These are phyloP conservation scores for Camelina hispida DNA, from an alignment of 345 rosid genomes.

Conservation along the genomic window DNA sequence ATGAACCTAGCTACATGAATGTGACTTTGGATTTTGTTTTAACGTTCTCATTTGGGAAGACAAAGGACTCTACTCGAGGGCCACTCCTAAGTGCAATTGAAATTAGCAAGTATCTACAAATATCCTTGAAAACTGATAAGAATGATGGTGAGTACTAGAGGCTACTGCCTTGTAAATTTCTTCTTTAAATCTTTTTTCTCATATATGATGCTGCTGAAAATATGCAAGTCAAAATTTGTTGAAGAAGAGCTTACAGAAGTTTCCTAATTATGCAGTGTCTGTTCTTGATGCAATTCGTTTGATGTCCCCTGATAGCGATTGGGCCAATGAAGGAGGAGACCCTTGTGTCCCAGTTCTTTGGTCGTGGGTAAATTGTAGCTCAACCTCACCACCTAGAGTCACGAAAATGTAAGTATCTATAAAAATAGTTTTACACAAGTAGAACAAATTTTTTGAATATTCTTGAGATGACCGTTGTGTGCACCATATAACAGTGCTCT, in stretches of 20 bases:
- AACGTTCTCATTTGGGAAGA: conserved; percentile 74
- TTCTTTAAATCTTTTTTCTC: neutral
- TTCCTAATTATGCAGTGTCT: conserved; percentile 54
- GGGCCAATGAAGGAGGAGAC: conserved; percentile 82
- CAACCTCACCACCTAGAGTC: conserved; percentile 75
- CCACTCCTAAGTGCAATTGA: conserved; percentile 92
- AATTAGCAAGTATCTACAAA: conserved; percentile 77
- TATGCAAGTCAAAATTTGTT: conserved; percentile 18
- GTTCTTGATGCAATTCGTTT: conserved; percentile 61
- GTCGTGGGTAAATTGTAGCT: conserved; percentile 85
- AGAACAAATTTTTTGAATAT: neutral
- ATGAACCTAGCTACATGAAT: conserved; percentile 99
- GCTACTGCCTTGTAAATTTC: neutral
- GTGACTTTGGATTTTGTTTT: conserved; percentile 75
- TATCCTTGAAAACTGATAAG: conserved; percentile 63
- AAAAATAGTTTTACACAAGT: neutral
- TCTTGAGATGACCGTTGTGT: conserved; percentile 10
- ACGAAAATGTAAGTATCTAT: conserved; percentile 75
- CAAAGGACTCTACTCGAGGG: conserved; percentile 81
- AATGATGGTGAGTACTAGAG: conserved; percentile 65
- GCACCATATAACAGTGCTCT: conserved; percentile 56
- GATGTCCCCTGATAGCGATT: conserved; percentile 56
- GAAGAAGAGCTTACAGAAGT: conserved; percentile 12
- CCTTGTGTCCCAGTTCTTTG: conserved; percentile 87
- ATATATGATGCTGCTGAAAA: conserved; percentile 13